Evolutionary conservation across 2,329 filamentous ascomycete species (phyloP).

Genomic region (Samsoniella hepiali): DNA sequence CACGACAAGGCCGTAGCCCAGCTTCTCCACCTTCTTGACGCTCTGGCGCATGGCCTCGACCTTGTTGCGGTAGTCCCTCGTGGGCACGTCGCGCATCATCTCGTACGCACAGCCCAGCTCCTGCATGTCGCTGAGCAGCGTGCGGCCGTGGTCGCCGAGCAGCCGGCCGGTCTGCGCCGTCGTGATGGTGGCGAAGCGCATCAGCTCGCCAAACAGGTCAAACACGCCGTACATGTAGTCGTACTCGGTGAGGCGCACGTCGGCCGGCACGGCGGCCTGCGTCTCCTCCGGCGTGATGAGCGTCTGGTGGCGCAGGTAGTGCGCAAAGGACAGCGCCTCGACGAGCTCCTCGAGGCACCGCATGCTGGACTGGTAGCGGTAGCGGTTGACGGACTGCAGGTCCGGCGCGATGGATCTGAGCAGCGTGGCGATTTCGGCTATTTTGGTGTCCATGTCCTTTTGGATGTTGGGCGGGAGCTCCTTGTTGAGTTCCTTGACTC

Average conservation of each 20-base stretch:
- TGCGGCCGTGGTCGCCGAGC: conserved; percentile 42
- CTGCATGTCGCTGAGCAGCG: conserved; percentile 78
- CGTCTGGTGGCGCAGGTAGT: conserved; percentile 77
- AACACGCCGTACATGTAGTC: conserved; percentile 92
- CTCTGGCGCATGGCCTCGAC: conserved; percentile 81
- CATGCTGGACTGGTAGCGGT: conserved; percentile 77
- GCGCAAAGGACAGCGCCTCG: conserved; percentile 82
- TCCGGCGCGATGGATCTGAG: conserved; percentile 69
- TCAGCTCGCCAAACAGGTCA: conserved; percentile 92
- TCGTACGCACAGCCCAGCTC: conserved; percentile 74
- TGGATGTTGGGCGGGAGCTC: conserved; percentile 65
- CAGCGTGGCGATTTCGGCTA: conserved; percentile 66
- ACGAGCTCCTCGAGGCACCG: conserved; percentile 91
- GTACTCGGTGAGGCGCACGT: conserved; percentile 66
- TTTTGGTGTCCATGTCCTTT: conserved; percentile 66
- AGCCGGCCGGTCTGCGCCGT: conserved; percentile 69
- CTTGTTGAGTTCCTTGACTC: conserved; percentile 60
- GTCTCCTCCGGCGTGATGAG: conserved; percentile 69
- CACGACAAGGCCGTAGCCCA: conserved; percentile 84
- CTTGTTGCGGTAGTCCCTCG: conserved; percentile 68
- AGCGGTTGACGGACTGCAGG: conserved; percentile 72
- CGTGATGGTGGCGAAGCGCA: conserved; percentile 89
- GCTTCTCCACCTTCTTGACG: conserved; percentile 89
- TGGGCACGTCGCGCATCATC: conserved; percentile 59
- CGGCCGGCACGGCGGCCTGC: conserved; percentile 43